Conservation (phyloP, 2,329 filamentous ascomycete genomes). For the Cladosporium sp. region DNA sequence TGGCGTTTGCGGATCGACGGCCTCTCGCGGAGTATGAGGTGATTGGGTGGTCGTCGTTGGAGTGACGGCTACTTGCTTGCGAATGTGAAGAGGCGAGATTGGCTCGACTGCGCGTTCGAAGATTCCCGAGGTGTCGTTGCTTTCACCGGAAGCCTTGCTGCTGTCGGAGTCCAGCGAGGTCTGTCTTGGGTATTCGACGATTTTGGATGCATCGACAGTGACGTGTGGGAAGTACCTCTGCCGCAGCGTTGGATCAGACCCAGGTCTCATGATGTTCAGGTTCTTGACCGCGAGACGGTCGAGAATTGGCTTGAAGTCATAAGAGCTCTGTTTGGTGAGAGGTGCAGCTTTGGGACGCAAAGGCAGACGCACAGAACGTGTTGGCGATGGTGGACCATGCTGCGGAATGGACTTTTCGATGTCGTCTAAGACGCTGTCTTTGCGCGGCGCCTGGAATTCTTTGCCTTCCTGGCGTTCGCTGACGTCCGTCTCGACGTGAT, state of each 20-base stretch:
- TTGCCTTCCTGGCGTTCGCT: not conserved
- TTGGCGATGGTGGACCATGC: conserved; percentile 4
- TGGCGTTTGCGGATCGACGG: not conserved
- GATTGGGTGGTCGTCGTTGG: not conserved
- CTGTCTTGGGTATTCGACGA: not conserved
- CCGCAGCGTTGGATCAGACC: not conserved
- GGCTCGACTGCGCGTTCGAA: not conserved
- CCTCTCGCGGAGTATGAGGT: conserved; percentile 2
- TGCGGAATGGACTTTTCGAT: not conserved
- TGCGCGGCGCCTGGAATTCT: not conserved
- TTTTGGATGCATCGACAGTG: not conserved
- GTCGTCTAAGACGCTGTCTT: not conserved
- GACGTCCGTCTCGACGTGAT: not conserved
- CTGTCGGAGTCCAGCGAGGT: not conserved
- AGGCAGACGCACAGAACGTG: not conserved
- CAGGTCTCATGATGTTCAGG: not conserved
- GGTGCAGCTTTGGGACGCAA: not conserved
- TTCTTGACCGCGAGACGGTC: conserved; percentile 3
- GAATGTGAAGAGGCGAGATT: conserved; percentile 1
- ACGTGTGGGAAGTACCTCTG: conserved; percentile 5
- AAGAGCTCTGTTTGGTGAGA: not conserved
- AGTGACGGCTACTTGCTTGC: not conserved
- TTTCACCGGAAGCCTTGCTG: not conserved
- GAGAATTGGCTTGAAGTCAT: conserved; percentile 4
- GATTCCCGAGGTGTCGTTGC: not conserved